Conservation (phyloP, 2,329 filamentous ascomycete genomes). For the Bipolaris gigantea region DNA sequence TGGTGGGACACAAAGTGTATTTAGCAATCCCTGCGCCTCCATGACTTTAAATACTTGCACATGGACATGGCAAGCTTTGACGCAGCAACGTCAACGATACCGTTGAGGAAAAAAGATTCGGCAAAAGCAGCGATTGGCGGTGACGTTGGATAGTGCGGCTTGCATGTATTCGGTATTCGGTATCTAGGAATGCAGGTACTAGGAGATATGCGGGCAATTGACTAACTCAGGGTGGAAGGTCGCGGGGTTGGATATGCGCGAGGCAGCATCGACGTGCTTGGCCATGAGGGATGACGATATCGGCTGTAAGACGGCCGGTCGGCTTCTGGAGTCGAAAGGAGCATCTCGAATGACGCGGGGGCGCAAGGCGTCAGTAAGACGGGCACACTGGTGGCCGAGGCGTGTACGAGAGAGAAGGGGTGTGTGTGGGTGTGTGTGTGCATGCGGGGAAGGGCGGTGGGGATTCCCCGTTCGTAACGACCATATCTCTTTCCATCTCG, state of each 20-base stretch:
- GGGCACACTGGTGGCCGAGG: neutral
- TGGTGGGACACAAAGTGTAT: conserved; percentile 5
- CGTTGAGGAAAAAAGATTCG: conserved; percentile 6
- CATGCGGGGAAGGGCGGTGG: conserved; percentile 10
- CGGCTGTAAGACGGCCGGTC: conserved; percentile 4
- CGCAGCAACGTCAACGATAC: conserved; percentile 26
- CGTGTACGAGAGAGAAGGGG: neutral
- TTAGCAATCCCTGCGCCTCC: neutral
- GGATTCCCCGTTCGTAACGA: neutral
- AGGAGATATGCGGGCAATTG: conserved; percentile 18
- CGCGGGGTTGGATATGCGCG: conserved; percentile 20
- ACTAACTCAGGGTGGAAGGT: conserved; percentile 40
- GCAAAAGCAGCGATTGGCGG: conserved; percentile 4
- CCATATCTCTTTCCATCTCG: neutral
- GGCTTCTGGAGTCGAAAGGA: conserved; percentile 5
- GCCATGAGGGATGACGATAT: conserved; percentile 32
- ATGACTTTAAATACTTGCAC: conserved; percentile 18
- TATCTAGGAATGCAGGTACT: conserved; percentile 15
- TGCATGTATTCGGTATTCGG: neutral
- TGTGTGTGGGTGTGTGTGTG: too few species aligned
- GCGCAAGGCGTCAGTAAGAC: neutral
- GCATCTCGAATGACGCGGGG: neutral
- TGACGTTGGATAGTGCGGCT: conserved; percentile 6
- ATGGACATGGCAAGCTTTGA: neutral
- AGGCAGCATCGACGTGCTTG: conserved; percentile 24